Evolutionary conservation across 2,329 filamentous ascomycete genomes (phyloP).

Genomic region (Geosmithia flava): DNA sequence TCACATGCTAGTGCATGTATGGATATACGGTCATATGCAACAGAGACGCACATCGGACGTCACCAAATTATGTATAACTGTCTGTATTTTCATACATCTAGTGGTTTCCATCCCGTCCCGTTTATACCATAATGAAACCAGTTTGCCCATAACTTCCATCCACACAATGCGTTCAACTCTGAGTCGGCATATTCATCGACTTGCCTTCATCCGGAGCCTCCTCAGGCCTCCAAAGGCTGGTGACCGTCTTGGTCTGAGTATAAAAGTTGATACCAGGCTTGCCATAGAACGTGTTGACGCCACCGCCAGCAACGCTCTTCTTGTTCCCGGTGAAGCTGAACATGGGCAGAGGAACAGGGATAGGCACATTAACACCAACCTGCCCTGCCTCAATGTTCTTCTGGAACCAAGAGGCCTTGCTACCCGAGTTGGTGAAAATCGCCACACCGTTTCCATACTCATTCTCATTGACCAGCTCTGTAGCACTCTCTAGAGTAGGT

Average conservation of each 20-base stretch:
- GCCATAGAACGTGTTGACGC: slow-evolving; percentile 90
- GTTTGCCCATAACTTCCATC: too few species aligned
- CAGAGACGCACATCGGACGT: too few species aligned
- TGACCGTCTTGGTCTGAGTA: slow-evolving; percentile 96
- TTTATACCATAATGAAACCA: too few species aligned
- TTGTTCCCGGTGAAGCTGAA: slow-evolving; percentile 70
- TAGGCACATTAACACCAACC: slow-evolving; percentile 76
- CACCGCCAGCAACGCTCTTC: slow-evolving; percentile 83
- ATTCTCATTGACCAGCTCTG: slow-evolving; percentile 72
- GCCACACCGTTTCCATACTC: slow-evolving; percentile 80
- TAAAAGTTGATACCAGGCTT: slow-evolving; percentile 88
- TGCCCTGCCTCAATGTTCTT: slow-evolving; percentile 74
- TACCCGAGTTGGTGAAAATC: slow-evolving; percentile 70
- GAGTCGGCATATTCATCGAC: slow-evolving; percentile 72
- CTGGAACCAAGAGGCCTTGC: slow-evolving; percentile 68
- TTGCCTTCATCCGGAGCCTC: slow-evolving; percentile 81
- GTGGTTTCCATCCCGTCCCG: too few species aligned
- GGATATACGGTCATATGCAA: too few species aligned
- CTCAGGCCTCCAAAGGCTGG: slow-evolving; percentile 74
- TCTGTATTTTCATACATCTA: too few species aligned
- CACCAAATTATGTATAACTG: too few species aligned
- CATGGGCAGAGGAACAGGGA: slow-evolving; percentile 59
- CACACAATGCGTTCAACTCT: too few species aligned
- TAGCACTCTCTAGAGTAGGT: slow-evolving; percentile 67
- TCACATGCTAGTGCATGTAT: too few species aligned